Base-by-base conservation (phyloP, 805 yeast species). In the Starmerella geochares region DNA sequence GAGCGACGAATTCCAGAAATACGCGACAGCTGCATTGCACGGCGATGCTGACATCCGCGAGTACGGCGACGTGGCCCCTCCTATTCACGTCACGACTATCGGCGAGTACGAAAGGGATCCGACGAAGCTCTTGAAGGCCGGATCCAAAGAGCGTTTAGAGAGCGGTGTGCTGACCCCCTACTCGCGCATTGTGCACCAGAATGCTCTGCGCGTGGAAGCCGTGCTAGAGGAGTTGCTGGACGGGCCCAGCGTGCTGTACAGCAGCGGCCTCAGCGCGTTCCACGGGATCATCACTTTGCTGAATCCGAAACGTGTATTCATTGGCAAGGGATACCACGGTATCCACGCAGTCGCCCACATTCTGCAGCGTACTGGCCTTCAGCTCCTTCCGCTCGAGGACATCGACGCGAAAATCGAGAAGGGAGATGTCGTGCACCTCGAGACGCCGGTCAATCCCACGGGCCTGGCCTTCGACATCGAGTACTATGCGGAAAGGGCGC, bases 251-350 rank as follows among this genome's bases (percentile, higher is more conserved):
- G 79, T 85, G 0, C 73, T 78, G 0, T 90, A 86, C 63, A 74
- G 79, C 40, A 80, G 88, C 1, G 96, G 97, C 0, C 66, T 86
- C 27, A 72, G 86, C 44, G 94, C 96, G 0, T 85, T 83, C 63
- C 76, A 73, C 59, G 96, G 86, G 0, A 76, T 83, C 2, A 65
- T 88, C 63, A 76, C 81, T 31, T 74, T 79, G 56, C 73, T 70
- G 58, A 80, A 82, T 57, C 96, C 96, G 0, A 83, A 81, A 58
- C 72, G 72, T 14, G 66, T 88, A 25, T 82, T 85, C 25, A 75
- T 86, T 57, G 92, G 83, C 4, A 77, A 81, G 31, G 85, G 90
- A 5, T 88, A 88, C 65, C 94, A 84, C 61, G 97, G 97, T 3
- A 77, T 83, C 55, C 84, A 77, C 51, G 85, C 83, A 6, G 78